Base-by-base conservation (phyloP, 2,329 filamentous ascomycete species). In the Paecilomyces variotii region DNA sequence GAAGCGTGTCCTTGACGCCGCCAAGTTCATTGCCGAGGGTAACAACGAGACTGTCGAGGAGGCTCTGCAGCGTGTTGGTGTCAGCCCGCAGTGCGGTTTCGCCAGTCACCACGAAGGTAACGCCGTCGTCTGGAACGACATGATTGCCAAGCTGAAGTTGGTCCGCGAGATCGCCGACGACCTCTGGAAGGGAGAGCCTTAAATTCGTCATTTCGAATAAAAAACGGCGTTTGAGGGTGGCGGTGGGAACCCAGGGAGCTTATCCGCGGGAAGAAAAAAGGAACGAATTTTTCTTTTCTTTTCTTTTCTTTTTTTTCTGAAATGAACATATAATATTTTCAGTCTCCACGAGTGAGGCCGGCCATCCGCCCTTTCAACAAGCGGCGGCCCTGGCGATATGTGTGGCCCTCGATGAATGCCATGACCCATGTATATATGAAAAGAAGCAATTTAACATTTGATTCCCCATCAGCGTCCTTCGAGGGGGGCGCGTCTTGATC, bases 61-160 rank as follows among this genome's bases (percentile, higher is more conserved):
- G 70, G 87, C 87, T 0, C 76, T 92, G 11, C 81, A 87, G 73
- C 83, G 86, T 64, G 76, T 91, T 54, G 81, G 81, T 57, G 81
- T 90, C 19, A 88, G 84, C 68, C 87, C 88, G 0, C 87, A 90
- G 76, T 89, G 87, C 69, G 87, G 86, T 4, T 89, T 89, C 72
- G 89, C 87, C 35, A 89, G 85, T 35, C 88, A 92, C 70, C 84
- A 87, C 64, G 85, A 82, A 66, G 89, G 88, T 0, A 91, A 92
- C 68, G 81, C 84, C 12, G 78, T 92, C 57, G 82, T 80, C 25
- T 78, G 84, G 62, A 83, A 89, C 53, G 87, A 89, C 61, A 87
- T 91, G 85, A 84, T 84, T 75, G 84, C 82, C 72, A 92, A 91
- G 78, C 74, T 92, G 67, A 78, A 82, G 63, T 75, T 92, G 56